Base-by-base conservation (phyloP, 2,329 filamentous ascomycete genomes). In the Calonectria pseudoturangicola region DNA sequence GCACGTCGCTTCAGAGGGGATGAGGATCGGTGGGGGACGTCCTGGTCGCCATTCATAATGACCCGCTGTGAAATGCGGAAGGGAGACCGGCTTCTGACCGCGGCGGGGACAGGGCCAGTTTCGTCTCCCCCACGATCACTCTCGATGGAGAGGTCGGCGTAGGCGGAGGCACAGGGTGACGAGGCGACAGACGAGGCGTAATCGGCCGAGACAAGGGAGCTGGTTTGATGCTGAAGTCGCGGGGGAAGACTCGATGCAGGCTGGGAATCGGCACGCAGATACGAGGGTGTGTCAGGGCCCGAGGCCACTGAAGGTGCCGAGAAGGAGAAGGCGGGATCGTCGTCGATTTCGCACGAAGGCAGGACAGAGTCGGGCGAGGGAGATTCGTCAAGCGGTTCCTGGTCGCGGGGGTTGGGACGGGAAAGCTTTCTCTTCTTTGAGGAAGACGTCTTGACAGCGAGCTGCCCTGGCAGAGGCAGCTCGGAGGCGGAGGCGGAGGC, bases 401-500 rank as follows among this genome's bases (percentile, higher is more conserved):
- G 81, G 82, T 88, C 86, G 81, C 83, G 82, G 77, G 84, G 82
- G 75, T 84, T 83, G 81, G 84, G 86, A 79, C 87, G 88, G 81
- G 85, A 87, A 81, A 93, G 89, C 89, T 91, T 93, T 88, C 91
- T 89, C 91, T 93, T 93, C 91, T 93, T 93, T 89, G 86, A 88
- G 87, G 90, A 92, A 91, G 91, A 92, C 91, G 91, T 93, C 85
- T 89, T 93, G 91, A 89, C 87, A 84, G 88, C 86, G 91, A 93
- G 91, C 91, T 92, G 91, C 91, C 83, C 83, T 79, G 80, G 90
- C 90, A 91, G 89, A 90, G 81, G 90, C 90, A 92, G 90, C 90
- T 92, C 90, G 84, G 80, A 81, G 77, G 72, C 64, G 54, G 71
- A 74, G 64, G 70, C 66, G 66, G 66, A 54, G 72, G 70, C 70